phyloP scores from a whole-genome alignment of 1,284 basidiomycete species.

The Stygiomarasmius scandens region DNA sequence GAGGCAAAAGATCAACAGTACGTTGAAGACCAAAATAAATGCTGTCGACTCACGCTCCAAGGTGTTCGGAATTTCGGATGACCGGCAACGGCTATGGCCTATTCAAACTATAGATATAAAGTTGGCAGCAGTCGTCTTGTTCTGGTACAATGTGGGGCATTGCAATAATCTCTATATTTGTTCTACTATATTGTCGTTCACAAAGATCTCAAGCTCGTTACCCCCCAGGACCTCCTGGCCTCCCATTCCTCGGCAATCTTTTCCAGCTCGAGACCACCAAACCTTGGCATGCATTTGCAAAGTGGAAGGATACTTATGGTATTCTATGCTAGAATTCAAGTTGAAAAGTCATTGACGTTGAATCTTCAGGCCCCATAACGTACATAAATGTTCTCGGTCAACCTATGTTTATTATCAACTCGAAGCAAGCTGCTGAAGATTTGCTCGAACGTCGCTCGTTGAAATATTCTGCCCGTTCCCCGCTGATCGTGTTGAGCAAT shows the following conservation, averaged over 20 bases:
- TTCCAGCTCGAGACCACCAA: neutral
- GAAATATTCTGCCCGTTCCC: slow-evolving; percentile 16
- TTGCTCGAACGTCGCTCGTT: slow-evolving; percentile 15
- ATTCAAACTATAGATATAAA: too few species aligned
- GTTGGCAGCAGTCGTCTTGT: too few species aligned
- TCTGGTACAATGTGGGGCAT: too few species aligned
- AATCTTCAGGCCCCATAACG: slow-evolving; percentile 12
- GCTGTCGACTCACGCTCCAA: too few species aligned
- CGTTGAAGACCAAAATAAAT: too few species aligned
- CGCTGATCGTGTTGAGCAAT: slow-evolving; percentile 4
- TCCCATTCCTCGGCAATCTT: slow-evolving; percentile 13
- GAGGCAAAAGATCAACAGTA: too few species aligned
- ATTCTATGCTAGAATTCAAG: too few species aligned
- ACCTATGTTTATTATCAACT: slow-evolving; percentile 10
- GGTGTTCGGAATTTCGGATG: too few species aligned
- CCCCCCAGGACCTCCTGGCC: slow-evolving; percentile 13
- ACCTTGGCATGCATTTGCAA: slow-evolving; percentile 9
- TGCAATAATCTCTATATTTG: too few species aligned
- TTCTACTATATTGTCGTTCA: too few species aligned
- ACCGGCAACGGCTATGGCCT: too few species aligned
- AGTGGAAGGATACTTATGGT: slow-evolving; percentile 8
- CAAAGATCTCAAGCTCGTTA: too few species aligned
- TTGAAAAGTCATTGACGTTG: neutral
- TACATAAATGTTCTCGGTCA: slow-evolving; percentile 13
- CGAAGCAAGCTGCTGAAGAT: slow-evolving; percentile 13